These are phyloP conservation scores for Neoboletus brunneissimus DNA, from an alignment of 768 basidiomycete genomes.

Conservation along the genomic window DNA sequence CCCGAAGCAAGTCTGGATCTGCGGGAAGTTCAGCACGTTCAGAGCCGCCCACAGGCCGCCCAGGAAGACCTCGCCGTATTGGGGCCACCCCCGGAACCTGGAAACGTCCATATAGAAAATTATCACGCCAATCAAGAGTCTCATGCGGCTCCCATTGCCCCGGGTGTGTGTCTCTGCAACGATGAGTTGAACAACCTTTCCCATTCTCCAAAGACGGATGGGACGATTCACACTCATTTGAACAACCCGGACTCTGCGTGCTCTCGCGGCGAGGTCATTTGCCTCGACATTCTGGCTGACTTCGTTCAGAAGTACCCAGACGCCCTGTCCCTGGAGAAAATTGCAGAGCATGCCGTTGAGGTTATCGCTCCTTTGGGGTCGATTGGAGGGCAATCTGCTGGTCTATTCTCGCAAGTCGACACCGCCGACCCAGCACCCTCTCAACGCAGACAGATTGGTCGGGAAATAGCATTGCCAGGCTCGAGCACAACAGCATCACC, in stretches of 20 bases:
- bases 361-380: too few relatives aligned
- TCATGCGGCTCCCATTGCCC: neutral
- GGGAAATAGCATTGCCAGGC: neutral
- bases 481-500: neutral
- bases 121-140: neutral
- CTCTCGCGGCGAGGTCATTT: neutral
- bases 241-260: neutral
- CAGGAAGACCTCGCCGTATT: neutral
- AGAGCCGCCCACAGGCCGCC: neutral
- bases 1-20: neutral
- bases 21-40: neutral
- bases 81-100: too few relatives aligned
- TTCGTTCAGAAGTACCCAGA: accelerated
- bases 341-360: accelerated
- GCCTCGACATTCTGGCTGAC: neutral
- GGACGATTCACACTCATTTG: neutral
- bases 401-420: neutral
- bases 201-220: neutral
- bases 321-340: neutral
- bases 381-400: neutral
- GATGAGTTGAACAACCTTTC: too few relatives aligned
- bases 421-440: neutral
- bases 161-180: neutral
- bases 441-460: neutral
- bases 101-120: too few relatives aligned